Base-by-base conservation (phyloP, 176 grass and related monocot genomes). In the Raddia distichophylla region DNA sequence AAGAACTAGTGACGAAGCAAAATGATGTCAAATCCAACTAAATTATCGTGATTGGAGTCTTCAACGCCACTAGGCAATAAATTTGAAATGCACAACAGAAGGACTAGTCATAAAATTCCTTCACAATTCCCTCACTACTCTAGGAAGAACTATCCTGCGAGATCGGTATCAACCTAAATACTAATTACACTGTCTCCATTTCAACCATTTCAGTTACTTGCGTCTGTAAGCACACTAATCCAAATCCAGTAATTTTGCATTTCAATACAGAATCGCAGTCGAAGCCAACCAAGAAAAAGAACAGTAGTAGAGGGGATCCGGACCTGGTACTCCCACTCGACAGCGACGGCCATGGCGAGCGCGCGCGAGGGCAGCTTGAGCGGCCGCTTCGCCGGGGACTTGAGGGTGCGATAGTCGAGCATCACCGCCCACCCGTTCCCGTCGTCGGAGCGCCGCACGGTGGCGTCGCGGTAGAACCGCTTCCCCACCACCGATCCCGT, bases 271-370 rank as follows among this genome's bases (percentile, higher is more conserved):
- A 8, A 34, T 45, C 68, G 19, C 6, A 50, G 9, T 18, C 15
- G 10, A 64, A 33, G 2, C 43, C 15, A 75, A 63, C 16, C 65
- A 76, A 87, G 46, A 12, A 59, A 14, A 22, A 73, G 32, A 82
- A 86, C 15, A 7, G 37, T 4, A 35, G 64, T 40, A 40, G 42
- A 11, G 60, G 12, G 61, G 45, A 81, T 65, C 50, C 54, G 35
- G 14, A 99, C 96, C 96, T 99, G 96, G 84, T 91, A 99, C 32
- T 99, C 93, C 96, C 96, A 99, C 86, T 99, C 96, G 52, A 87
- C 93, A 16, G 96, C 93, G 17, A 99, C 80, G 76, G 91, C 96
- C 82, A 89, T 87, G 73, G 96, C 91, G 12, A 99, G 91, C 50
- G 71, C 45, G 4, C 88, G 91, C 19, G 86, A 90, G 66, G 76